Percentiles rank a stretch among this genome's conserved stretches.
These are phyloP conservation scores for Chlorella sp. DNA, from an alignment of 139 green algal genomes.

Conservation along the genomic window DNA sequence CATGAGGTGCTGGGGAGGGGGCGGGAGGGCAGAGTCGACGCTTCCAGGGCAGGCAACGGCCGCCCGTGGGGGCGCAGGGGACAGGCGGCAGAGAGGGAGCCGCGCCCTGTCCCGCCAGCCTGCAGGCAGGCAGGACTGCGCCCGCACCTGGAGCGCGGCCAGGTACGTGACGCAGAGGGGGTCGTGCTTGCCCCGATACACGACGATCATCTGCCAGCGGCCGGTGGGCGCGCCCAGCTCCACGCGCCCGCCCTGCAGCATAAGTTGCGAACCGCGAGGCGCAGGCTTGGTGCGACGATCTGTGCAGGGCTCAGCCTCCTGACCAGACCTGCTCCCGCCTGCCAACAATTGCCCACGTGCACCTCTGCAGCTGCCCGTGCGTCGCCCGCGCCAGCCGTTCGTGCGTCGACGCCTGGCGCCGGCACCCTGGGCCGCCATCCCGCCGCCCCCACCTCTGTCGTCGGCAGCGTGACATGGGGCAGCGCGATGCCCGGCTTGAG, in stretches of 20 bases:
- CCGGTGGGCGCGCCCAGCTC: slow-evolving; percentile 61
- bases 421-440: no score
- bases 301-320: no score
- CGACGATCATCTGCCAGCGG: slow-evolving; percentile 60
- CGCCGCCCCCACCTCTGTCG: slow-evolving; percentile 18
- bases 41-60: no score
- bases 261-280: neutral
- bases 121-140: neutral
- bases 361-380: no score
- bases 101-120: no score
- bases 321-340: no score
- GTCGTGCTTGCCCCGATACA: slow-evolving; percentile 60
- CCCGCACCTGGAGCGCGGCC: slow-evolving; percentile 30
- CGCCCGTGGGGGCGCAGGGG: neutral
- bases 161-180: slow-evolving; percentile 54
- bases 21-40: neutral
- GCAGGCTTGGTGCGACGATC: no score
- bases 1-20: slow-evolving; percentile 39
- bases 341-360: no score
- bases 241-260: slow-evolving; percentile 48
- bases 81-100: no score
- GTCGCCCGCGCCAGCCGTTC: no score
- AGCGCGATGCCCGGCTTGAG: slow-evolving; percentile 46
- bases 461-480: slow-evolving; percentile 50
- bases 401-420: no score